These are phyloP conservation scores for Bromus sterilis DNA, from an alignment of 176 grass and related monocot genomes.

Conservation along the genomic window DNA sequence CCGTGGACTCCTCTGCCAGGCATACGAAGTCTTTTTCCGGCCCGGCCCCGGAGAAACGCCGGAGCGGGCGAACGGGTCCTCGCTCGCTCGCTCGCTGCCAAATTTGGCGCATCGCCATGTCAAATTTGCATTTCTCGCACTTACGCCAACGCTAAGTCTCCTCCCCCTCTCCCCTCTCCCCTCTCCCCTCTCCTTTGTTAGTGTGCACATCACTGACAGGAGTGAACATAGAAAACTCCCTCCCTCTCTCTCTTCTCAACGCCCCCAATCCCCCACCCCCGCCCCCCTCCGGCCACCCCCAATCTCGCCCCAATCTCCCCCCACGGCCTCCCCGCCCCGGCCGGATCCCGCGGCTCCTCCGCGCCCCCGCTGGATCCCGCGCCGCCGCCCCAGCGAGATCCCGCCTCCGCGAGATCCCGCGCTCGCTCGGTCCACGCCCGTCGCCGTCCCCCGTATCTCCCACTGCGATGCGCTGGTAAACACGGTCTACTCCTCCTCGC, in stretches of 20 bases:
- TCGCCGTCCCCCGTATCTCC: not conserved
- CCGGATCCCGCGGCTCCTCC: not conserved
- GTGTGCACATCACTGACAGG: conserved; percentile 16
- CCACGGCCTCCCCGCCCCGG: not conserved
- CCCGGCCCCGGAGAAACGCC: not conserved
- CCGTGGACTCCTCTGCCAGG: not conserved
- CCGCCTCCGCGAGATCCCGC: not conserved
- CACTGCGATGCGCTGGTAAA: conserved; percentile 14
- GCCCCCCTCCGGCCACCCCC: not conserved
- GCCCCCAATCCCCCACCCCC: not conserved
- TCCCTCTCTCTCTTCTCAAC: not conserved
- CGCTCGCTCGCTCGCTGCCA: not conserved
- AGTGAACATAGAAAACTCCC: conserved; percentile 4
- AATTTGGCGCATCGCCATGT: not conserved
- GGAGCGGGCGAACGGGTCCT: not conserved
- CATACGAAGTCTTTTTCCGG: not conserved
- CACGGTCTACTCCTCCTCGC: not conserved
- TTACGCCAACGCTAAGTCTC: not conserved
- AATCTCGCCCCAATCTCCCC: not conserved
- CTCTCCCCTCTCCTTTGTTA: not conserved
- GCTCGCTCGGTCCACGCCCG: not conserved
- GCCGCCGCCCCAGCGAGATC: not conserved
- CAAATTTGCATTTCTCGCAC: not conserved
- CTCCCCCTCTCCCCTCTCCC: not conserved
- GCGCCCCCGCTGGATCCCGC: not conserved